A percentile compares a stretch with the other conserved stretches of the same genome.
phyloP scores from a whole-genome alignment of 2,329 filamentous ascomycete species.

The Hortaea werneckii region DNA sequence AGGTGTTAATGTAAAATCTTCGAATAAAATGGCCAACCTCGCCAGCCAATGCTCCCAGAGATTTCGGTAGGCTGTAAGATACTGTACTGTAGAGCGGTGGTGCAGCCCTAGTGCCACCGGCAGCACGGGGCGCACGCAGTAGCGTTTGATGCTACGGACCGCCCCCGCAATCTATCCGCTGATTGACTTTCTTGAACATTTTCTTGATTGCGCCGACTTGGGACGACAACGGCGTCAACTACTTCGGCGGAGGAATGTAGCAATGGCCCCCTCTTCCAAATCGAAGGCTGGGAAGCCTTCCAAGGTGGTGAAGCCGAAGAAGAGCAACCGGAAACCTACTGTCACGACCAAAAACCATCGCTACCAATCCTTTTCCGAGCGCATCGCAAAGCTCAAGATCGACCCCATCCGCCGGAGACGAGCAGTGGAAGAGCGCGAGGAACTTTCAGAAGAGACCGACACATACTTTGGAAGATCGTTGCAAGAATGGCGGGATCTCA shows the following conservation, averaged over 20 bases:
- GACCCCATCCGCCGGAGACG: slow-evolving; percentile 86
- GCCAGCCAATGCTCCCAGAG: no score
- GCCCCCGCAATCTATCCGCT: not conserved
- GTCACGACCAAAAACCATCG: slow-evolving; percentile 72
- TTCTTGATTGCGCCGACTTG: not conserved
- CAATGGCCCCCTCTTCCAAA: slow-evolving; percentile 36
- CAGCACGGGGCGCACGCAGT: no score
- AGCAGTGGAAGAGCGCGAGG: slow-evolving; percentile 48
- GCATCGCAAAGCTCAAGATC: slow-evolving; percentile 84
- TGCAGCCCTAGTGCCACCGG: no score
- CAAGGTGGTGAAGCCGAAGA: slow-evolving; percentile 46
- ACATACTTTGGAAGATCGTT: slow-evolving; percentile 79
- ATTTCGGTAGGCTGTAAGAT: no score
- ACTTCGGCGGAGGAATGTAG: slow-evolving; percentile 10
- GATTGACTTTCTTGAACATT: not conserved
- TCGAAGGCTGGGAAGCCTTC: slow-evolving; percentile 23
- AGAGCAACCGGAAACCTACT: slow-evolving; percentile 52
- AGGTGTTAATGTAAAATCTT: no score
- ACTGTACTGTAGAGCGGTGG: no score
- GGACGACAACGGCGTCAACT: not conserved
- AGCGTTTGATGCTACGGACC: not conserved
- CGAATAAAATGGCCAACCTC: no score
- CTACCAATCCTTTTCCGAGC: slow-evolving; percentile 84
- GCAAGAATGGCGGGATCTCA: slow-evolving; percentile 84
- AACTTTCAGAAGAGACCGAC: slow-evolving; percentile 68